Percentiles rank a stretch among this genome's conserved stretches.
phyloP scores from a whole-genome alignment of 441 rosid genomes.

The Pelargonium australe region DNA sequence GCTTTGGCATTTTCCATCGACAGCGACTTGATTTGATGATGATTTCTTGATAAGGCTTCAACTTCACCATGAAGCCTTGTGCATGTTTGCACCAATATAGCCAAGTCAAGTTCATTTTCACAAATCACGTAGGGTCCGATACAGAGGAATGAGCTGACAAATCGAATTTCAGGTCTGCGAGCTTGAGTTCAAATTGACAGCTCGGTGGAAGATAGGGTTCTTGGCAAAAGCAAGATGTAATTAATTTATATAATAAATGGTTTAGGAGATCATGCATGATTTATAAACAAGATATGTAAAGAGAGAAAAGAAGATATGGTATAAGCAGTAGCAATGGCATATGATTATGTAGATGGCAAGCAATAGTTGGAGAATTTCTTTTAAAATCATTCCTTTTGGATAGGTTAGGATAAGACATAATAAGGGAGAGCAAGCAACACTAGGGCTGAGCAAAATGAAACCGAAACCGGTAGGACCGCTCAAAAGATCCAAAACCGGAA shows the following conservation, averaged over 20 bases:
- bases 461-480: too few relatives aligned
- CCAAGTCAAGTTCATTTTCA: background rate
- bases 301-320: background rate
- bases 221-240: background rate
- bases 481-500: too few relatives aligned
- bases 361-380: background rate
- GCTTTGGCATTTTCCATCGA: background rate
- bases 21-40: background rate
- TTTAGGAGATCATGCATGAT: background rate
- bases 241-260: background rate
- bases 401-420: background rate
- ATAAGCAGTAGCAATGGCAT: background rate
- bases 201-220: background rate
- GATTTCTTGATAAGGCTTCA: background rate
- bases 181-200: too few relatives aligned
- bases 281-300: background rate
- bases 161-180: too few relatives aligned
- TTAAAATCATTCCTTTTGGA: slow-evolving; percentile 1
- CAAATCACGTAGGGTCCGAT: background rate
- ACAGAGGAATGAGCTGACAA: too few relatives aligned
- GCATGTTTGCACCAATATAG: background rate
- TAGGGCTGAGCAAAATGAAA: too few relatives aligned
- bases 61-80: background rate
- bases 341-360: background rate
- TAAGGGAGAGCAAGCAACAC: too few relatives aligned